Base-by-base conservation (phyloP, 2,329 filamentous ascomycete genomes). In the Trichoderma sp. region DNA sequence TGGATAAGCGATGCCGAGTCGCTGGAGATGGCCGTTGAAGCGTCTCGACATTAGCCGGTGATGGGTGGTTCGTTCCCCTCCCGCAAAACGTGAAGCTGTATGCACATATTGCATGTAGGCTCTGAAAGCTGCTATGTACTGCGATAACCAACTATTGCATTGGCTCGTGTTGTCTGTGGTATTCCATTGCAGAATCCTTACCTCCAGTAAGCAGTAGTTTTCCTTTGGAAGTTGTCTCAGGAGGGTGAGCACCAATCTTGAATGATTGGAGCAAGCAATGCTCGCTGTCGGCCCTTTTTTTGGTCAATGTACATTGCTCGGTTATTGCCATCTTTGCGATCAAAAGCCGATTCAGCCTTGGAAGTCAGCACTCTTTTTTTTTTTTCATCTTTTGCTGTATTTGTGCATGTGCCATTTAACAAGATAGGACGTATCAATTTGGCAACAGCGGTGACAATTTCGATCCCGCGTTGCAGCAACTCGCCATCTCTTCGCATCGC, bases 261-360 rank as follows among this genome's bases (percentile, higher is more conserved):
- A 43, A 55, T 65, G 61, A 53, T 60, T 65, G 68, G 68, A 31
- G 68, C 53, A 21, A 43, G 19, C 40, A 43, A 19, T 43, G 21
- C 31, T n/a, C 10, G 53, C 21, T 21, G 40, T 69, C 68, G 68
- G 68, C 60, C 68, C 68, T 64, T 69, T 64, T 69, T 19, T 31
- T 52, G 29, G 40, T 49, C 58, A 29, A 56, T 68, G 65, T 35
- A 58, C 55, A 40, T 47, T 67, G 63, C 10, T 59, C n/a, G 40
- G 55, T n/a, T 47, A 49, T 35, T 14, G 11, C 55, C 33, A 37
- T 35, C 3, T 29, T 29, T 37, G 61, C 61, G 40, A 49, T 59
- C 55, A 67, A 57, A 35, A 13, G 40, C 35, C n/a, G 19, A 40
- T 47, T 5, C 37, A 49, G 62, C 35, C 27, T 29, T 52, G 14